A percentile compares a stretch with the other conserved stretches of the same genome.
Evolutionary conservation across 805 yeast genomes (phyloP).

Genomic region (Cyberlindnera maritima): DNA sequence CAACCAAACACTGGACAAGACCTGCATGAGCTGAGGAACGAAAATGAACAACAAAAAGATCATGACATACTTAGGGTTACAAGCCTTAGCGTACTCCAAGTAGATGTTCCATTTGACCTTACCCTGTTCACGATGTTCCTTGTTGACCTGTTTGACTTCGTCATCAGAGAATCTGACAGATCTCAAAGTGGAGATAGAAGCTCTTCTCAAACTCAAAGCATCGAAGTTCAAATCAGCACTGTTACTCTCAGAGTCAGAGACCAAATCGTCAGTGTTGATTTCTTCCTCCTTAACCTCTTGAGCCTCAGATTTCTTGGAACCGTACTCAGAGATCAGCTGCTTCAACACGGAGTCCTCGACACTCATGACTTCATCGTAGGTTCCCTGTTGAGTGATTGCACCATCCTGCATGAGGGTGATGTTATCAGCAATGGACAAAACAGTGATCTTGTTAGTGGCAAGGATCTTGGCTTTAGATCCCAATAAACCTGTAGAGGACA

Average conservation of each 20-base stretch:
- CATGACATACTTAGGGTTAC: conserved; percentile 65
- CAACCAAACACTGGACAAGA: conserved; percentile 83
- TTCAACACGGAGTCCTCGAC: conserved; percentile 47
- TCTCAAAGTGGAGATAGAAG: conserved; percentile 53
- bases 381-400: conserved; percentile 62
- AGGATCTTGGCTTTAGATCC: conserved; percentile 70
- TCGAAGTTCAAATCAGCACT: conserved; percentile 33
- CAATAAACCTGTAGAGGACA: conserved; percentile 78
- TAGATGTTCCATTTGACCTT: conserved; percentile 89
- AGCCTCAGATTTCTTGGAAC: conserved; percentile 40
- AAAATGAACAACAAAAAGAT: conserved; percentile 55
- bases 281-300: conserved; percentile 19
- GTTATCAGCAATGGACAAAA: conserved; percentile 68
- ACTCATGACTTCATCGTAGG: conserved; percentile 50
- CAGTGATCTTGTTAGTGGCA: conserved; percentile 86
- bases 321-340: conserved; percentile 60
- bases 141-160: conserved; percentile 30
- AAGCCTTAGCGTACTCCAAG: conserved; percentile 79
- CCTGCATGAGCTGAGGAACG: conserved; percentile 58
- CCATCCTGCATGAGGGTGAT: conserved; percentile 72
- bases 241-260: conserved; percentile 24
- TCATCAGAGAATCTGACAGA: conserved; percentile 35
- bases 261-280: conserved; percentile 18
- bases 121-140: conserved; percentile 89
- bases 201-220: conserved; percentile 51